phyloP scores from a whole-genome alignment of 148 eudicot genomes.

The Chenopodium quinoa region DNA sequence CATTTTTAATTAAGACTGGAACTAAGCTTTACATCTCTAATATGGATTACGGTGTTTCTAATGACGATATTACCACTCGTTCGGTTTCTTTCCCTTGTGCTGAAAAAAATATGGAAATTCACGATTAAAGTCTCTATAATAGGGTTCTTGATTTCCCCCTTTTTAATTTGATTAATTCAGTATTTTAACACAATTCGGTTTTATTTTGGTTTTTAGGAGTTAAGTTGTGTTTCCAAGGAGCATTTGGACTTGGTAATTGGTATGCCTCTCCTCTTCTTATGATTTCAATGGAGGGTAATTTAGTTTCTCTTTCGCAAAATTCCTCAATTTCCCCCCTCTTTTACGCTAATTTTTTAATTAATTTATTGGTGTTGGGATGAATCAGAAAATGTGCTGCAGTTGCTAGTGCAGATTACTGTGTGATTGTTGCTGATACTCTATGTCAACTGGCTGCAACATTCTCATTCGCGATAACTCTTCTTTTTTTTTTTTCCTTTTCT shows the following conservation, averaged over 20 bases:
- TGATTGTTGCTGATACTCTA: constrained; percentile 85
- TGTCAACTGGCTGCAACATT: constrained; percentile 89
- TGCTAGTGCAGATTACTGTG: constrained; percentile 87
- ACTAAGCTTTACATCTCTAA: constrained; percentile 90
- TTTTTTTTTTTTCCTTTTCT: background rate
- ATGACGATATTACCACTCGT: constrained; percentile 38
- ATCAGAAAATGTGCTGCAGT: constrained; percentile 72
- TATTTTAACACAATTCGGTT: too few relatives aligned
- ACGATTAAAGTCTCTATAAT: too few relatives aligned
- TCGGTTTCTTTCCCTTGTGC: too few relatives aligned
- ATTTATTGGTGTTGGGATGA: background rate
- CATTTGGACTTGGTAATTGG: constrained; percentile 29
- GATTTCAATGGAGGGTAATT: constrained; percentile 88
- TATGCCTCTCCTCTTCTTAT: constrained; percentile 47
- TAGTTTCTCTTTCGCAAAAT: background rate
- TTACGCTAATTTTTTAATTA: background rate
- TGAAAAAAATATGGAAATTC: too few relatives aligned
- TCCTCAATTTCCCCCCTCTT: background rate
- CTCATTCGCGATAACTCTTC: constrained; percentile 87
- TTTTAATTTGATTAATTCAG: too few relatives aligned
- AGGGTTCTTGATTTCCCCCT: too few relatives aligned
- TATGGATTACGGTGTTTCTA: constrained; percentile 87
- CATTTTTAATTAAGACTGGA: constrained; percentile 69
- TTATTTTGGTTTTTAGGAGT: too few relatives aligned
- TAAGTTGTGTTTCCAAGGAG: too few relatives aligned